Evolutionary conservation across 352 stramenopile genomes (phyloP).

Genomic region (Thraustotheca clavata): DNA sequence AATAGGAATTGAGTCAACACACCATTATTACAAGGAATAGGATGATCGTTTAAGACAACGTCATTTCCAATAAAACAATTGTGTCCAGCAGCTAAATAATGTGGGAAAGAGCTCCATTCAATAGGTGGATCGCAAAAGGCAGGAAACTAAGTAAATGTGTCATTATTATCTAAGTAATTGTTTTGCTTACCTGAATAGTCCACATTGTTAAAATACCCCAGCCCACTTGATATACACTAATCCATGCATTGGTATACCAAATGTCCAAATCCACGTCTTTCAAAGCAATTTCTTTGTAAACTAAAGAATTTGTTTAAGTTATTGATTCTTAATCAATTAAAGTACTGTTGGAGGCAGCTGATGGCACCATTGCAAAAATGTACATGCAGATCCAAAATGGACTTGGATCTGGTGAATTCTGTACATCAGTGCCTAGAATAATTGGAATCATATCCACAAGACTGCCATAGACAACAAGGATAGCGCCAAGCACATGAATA

Average conservation of each 20-base stretch:
- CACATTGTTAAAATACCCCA: constrained; percentile 20
- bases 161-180: not conserved
- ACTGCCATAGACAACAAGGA: constrained; percentile 22
- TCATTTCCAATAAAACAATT: constrained; percentile 10
- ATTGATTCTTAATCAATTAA: not conserved
- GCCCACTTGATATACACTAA: constrained; percentile 17
- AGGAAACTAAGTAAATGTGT: not conserved
- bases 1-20: constrained; percentile 10
- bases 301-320: not conserved
- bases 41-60: not conserved
- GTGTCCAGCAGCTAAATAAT: constrained; percentile 2
- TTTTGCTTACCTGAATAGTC: constrained; percentile 15
- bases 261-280: constrained; percentile 24
- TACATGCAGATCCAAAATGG: constrained; percentile 19
- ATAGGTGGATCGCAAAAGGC: constrained; percentile 19
- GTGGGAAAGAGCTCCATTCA: constrained; percentile 1
- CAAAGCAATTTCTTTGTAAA: constrained; percentile 25
- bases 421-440: not conserved
- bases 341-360: constrained; percentile 17
- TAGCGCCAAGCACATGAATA: constrained; percentile 19
- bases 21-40: not conserved
- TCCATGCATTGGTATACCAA: constrained; percentile 23
- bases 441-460: constrained; percentile 21
- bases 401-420: not conserved
- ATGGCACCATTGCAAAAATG: constrained; percentile 3